Evolutionary conservation across 1,139 yeast genomes (phyloP), one percentile per base, ranked within the genome.

Genomic region (Taiozyma onychis): DNA sequence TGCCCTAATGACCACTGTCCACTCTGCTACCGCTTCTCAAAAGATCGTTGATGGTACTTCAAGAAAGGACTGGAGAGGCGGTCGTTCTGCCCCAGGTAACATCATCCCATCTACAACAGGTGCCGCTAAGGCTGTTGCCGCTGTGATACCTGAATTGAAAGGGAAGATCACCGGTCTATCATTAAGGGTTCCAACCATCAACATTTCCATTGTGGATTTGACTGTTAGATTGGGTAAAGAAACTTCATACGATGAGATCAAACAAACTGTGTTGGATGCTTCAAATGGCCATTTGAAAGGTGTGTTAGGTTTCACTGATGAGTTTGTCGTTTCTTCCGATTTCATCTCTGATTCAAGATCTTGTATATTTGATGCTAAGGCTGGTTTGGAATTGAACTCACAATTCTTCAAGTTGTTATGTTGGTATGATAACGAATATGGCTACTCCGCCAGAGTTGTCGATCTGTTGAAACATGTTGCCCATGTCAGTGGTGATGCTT

Each of bases 21-120:
- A 86, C 80, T 85, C 93, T 68, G 81, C 86, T 74, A 86, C 95
- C 64, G 95, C 95, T 61, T 85, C 95, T 61, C 95, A 86, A 75
- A 86, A 86, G 82, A 85, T 93, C 57, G 95, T 86, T 62, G 95
- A 86, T 72, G 95, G 95, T 81, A 91, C 95, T 71, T 86, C 95
- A 74, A 90, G 85, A 81, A 86, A 86, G 80, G 95, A 86, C 79
- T 86, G 95, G 95, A 85, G 95, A 85, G 95, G 93, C 76, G 95
- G 95, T 74, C 83, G 95, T 81, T 85, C 93, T 66, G 95, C 95
- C 69, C 84, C 91, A 60, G 95, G 89, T 71, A 86, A 86, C 85
- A 86, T 86, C 69, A 86, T 86, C 66, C 95, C 95, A 74, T 85
- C 93, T 49, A 84, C 93, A 60, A 86, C 95, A 56, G 95, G 95